Conservation (phyloP, 2,329 filamentous ascomycete genomes). For the Rutstroemia sydowiana region DNA sequence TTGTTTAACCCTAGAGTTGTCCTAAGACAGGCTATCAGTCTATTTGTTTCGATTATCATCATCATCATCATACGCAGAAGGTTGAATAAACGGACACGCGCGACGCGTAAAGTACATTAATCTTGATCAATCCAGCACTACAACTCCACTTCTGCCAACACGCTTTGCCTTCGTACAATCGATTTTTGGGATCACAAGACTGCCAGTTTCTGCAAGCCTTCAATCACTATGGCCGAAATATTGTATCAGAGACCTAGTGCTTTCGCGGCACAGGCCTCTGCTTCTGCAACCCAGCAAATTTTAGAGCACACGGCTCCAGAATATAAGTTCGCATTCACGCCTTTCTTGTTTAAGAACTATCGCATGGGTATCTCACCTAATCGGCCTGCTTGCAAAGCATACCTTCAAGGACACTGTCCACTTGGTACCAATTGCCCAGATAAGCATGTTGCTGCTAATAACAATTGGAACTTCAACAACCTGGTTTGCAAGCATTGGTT, state of each 20-base stretch:
- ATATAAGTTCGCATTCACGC: conserved; percentile 76
- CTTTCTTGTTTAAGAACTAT: conserved; percentile 77
- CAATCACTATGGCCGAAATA: conserved; percentile 5
- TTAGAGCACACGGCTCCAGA: conserved; percentile 47
- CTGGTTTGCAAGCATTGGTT: conserved; percentile 99
- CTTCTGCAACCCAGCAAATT: conserved; percentile 34
- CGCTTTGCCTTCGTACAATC: not conserved
- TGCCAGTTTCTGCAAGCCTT: not conserved
- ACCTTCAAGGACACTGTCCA: conserved; percentile 78
- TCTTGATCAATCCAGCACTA: not conserved
- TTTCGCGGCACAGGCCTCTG: conserved; percentile 10
- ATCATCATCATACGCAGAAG: too few species aligned
- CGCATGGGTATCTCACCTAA: conserved; percentile 75
- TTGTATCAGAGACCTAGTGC: conserved; percentile 4
- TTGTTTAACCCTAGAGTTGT: too few species aligned
- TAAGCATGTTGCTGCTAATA: conserved; percentile 52
- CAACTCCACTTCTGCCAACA: not conserved
- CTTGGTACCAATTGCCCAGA: conserved; percentile 79
- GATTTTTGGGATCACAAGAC: not conserved
- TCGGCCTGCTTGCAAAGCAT: conserved; percentile 78
- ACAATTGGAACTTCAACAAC: conserved; percentile 56
- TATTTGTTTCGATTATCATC: too few species aligned
- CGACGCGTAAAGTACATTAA: not conserved
- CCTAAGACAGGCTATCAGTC: too few species aligned
- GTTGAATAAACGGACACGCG: not conserved